Base-by-base conservation (phyloP, 1,284 basidiomycete species). In the Trametes pubescens region DNA sequence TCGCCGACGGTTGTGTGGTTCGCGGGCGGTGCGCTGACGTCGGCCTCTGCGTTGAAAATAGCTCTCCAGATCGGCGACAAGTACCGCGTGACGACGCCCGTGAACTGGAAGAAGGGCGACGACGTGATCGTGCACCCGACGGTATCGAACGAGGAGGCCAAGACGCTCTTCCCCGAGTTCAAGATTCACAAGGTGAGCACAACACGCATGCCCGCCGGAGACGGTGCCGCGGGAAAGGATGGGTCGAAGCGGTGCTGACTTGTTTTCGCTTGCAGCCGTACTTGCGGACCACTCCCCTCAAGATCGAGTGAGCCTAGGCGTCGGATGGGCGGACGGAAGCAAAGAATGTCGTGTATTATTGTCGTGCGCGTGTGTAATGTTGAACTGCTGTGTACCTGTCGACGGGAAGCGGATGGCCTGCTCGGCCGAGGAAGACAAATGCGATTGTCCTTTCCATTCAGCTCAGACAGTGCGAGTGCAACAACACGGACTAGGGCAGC, bases 41-140 rank as follows among this genome's bases (percentile, higher is more conserved):
- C n/a, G 5, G 65, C 37, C 14, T 38, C 57, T 51, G 43, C 29
- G 29, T 32, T 61, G 59, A 40, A 37, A 29, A 49, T 32, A 82
- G 90, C 95, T 55, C 88, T 99, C 62, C 98, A 99, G 78, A 84
- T 97, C 65, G 94, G 94, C 53, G 96, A 99, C 84, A 95, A 93
- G 82, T 84, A 96, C 83, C 83, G 87, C 73, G 78, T 95, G 65
- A 91, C 92, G 18, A 95, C 94, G 5, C 93, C 93, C 21, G 95
- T 94, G 67, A 96, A 98, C 87, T 99, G 97, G 97, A 87, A 91
- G 68, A 90, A 90, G 76, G 96, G 95, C 51, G 91, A 96, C 18
- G 90, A 95, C 75, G 96, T 99, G 62, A 98, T 99, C 73, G 90
- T 99, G 47, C 96, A 98, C 79, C 93, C 94, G n/a, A 79, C 84